Evolutionary conservation across 768 basidiomycete species (phyloP), one percentile per base, ranked within the genome.

Genomic region (Agaricus subrufescens): DNA sequence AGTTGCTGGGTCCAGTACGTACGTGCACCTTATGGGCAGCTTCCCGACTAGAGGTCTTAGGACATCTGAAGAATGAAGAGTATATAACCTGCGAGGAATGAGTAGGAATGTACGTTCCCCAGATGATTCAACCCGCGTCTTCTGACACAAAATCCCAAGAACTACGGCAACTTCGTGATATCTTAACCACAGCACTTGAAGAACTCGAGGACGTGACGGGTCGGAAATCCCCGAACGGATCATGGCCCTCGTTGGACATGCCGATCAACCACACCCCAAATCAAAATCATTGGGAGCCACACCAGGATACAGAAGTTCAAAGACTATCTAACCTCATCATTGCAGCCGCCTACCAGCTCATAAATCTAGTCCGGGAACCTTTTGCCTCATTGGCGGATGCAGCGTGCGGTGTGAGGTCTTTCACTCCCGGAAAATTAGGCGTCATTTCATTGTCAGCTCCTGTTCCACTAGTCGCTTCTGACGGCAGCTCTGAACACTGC

Each of bases 281-380:
- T 37, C 39, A 5, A 19, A 47, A 54, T 40, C 48, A 49, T 7
- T 37, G 25, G 23, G 47, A 56, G 49, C 40, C 46, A 12, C 47
- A 56, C 27, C 42, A 27, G n/a, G 29, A 48, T 15, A 46, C 38
- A 23, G 47, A 56, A 43, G 38, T 49, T 25, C 54, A 56, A 27
- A 49, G 40, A 37, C 46, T 56, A 6, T 49, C 39, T 11, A 56
- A 49, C 19, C 19, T 56, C 26, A 23, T 56, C 30, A 26, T 56
- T 38, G 54, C 54, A 34, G 54, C 54, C 23, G 54, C 54, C 5
- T 56, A 56, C 25, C 54, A 56, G 15, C 46, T 56, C 2, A 56
- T 56, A 23, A 49, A 42, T 47, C 15, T 49, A 29, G 54, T 56
- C 19, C 30, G 54, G 23, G 54, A 56, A 31, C 54, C 54, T 4